Conservation (phyloP, 768 basidiomycete genomes). For the Candolleomyces aberdarensis region DNA sequence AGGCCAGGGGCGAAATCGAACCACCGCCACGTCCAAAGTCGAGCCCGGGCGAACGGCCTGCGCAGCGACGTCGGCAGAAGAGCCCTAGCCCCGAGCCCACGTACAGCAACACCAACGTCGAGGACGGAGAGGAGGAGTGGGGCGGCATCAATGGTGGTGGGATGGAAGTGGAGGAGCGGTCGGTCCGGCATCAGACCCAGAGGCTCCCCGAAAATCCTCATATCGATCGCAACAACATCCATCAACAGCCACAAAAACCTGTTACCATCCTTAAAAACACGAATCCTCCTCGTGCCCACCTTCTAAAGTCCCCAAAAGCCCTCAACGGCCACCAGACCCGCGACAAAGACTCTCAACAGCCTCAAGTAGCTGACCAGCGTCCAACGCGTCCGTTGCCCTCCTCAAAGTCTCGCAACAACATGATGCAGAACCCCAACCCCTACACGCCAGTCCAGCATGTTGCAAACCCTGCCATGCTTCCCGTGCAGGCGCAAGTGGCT, state of each 20-base stretch:
- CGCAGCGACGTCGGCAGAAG: slow-evolving; percentile 42
- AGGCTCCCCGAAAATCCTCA: slow-evolving; percentile 2
- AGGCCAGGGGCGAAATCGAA: slow-evolving; percentile 18
- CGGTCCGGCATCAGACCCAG: neutral
- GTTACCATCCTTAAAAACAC: slow-evolving; percentile 22
- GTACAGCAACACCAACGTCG: slow-evolving; percentile 21
- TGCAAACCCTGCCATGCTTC: slow-evolving; percentile 78
- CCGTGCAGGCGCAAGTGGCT: slow-evolving; percentile 76
- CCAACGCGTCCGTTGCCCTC: slow-evolving; percentile 64
- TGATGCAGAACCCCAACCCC: slow-evolving; percentile 23
- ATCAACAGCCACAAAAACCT: slow-evolving; percentile 12
- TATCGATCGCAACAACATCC: slow-evolving; percentile 16
- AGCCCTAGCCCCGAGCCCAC: slow-evolving; percentile 40
- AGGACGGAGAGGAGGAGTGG: slow-evolving; percentile 19
- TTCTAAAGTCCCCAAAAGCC: slow-evolving; percentile 18
- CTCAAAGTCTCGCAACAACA: slow-evolving; percentile 54
- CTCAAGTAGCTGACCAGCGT: slow-evolving; percentile 29
- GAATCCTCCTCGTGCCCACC: neutral
- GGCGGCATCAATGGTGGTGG: slow-evolving; percentile 10
- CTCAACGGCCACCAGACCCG: slow-evolving; percentile 15
- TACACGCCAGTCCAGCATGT: slow-evolving; percentile 45
- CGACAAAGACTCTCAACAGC: slow-evolving; percentile 6
- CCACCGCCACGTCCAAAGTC: slow-evolving; percentile 74
- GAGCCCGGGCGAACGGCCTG: slow-evolving; percentile 63
- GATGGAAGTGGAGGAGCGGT: slow-evolving; percentile 21